These are phyloP conservation scores for Aspergillus bridgeri DNA, from an alignment of 495 filamentous ascomycete species.

Conservation along the genomic window DNA sequence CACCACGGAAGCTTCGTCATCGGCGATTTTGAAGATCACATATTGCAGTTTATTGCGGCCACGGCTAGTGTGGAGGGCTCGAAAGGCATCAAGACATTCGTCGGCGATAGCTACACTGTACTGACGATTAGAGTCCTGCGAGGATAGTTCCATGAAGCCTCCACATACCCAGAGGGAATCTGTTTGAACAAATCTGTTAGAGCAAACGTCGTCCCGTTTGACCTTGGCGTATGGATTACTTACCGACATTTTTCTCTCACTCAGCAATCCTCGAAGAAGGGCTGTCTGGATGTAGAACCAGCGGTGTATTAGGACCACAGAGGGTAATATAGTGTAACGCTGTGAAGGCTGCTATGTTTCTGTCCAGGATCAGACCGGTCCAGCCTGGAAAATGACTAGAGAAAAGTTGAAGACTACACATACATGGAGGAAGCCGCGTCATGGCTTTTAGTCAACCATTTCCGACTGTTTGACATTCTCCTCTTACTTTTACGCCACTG, in stretches of 20 bases:
- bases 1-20: constrained; percentile 73
- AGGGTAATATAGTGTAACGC: neutral
- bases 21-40: constrained; percentile 84
- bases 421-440: neutral
- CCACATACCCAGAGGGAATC: neutral
- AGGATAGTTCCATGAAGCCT: neutral
- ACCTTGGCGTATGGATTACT: neutral
- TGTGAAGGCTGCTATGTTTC: neutral
- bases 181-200: neutral
- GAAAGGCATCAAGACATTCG: constrained; percentile 71
- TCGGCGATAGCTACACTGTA: constrained; percentile 62
- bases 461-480: neutral
- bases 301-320: too few relatives aligned
- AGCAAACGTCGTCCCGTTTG: neutral
- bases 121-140: neutral
- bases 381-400: neutral
- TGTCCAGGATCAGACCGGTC: neutral
- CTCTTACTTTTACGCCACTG: neutral
- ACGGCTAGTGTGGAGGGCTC: constrained; percentile 76
- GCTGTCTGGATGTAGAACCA: too few relatives aligned
- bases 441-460: neutral
- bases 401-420: neutral
- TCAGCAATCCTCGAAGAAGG: too few relatives aligned
- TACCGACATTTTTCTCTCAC: neutral
- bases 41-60: constrained; percentile 57